Evolutionary conservation across 192 early-diverging fungal species (phyloP).

Genomic region (Funneliformis geosporum): DNA sequence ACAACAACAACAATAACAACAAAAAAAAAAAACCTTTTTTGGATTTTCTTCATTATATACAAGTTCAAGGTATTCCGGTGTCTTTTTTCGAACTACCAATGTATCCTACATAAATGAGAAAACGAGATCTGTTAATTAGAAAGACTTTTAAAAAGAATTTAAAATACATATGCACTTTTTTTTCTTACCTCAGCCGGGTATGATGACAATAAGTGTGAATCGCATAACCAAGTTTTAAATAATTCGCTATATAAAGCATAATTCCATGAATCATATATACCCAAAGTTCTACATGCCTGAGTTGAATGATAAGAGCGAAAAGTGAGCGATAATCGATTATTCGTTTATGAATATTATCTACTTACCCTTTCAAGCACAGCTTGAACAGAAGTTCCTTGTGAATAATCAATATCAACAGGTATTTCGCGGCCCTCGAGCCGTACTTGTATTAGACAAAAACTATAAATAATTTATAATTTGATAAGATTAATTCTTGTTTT

Average conservation of each 20-base stretch:
- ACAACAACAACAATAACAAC: not conserved
- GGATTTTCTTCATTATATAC: conserved; percentile 32
- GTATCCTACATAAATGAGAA: conserved; percentile 21
- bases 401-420: conserved; percentile 30
- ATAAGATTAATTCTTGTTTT: too few species aligned
- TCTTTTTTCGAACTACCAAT: conserved; percentile 32
- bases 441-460: conserved; percentile 32
- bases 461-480: not conserved
- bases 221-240: conserved; percentile 31
- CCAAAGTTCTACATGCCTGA: conserved; percentile 30
- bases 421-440: conserved; percentile 28
- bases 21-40: conserved; percentile 26
- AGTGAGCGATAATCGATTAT: not conserved
- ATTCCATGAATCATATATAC: conserved; percentile 33
- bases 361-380: conserved; percentile 31
- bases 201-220: conserved; percentile 31
- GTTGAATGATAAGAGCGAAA: not conserved
- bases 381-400: conserved; percentile 34
- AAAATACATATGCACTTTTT: too few species aligned
- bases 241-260: conserved; percentile 31
- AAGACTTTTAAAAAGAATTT: too few species aligned
- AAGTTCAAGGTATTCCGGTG: conserved; percentile 33
- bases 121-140: not conserved
- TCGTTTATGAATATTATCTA: not conserved
- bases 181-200: conserved; percentile 21